Evolutionary conservation across 345 rosid species (phyloP).

Genomic region (Durio zibethinus): DNA sequence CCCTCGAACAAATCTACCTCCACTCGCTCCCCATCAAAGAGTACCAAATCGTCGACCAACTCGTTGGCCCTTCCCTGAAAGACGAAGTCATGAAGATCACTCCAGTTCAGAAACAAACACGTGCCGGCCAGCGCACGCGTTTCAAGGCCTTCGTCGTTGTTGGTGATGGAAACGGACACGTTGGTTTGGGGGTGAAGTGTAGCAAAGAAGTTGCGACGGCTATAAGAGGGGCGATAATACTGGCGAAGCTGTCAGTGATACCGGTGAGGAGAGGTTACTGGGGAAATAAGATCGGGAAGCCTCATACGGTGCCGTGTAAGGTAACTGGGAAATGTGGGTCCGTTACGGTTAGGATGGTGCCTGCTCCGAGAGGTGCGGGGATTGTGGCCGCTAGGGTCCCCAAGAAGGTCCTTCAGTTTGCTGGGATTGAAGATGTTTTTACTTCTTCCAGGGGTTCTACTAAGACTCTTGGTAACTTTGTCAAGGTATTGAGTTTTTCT

Average conservation of each 20-base stretch:
- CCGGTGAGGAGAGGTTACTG: conserved; percentile 10
- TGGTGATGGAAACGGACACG: conserved; percentile 10
- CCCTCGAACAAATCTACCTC: conserved; percentile 11
- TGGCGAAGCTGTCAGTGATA: conserved; percentile 11
- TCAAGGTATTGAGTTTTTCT: not conserved
- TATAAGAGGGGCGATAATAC: not conserved
- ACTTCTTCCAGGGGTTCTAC: conserved; percentile 11
- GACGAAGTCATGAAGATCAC: conserved; percentile 13
- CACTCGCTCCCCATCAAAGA: conserved; percentile 8
- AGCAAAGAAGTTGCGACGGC: conserved; percentile 11
- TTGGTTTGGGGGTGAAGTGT: conserved; percentile 8
- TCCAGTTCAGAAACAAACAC: conserved; percentile 13
- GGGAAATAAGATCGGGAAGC: conserved; percentile 12
- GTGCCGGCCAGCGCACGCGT: conserved; percentile 10
- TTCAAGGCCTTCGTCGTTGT: conserved; percentile 12
- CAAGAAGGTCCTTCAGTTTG: conserved; percentile 14
- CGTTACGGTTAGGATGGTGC: conserved; percentile 9
- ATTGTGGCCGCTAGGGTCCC: conserved; percentile 11
- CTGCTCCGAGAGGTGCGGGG: conserved; percentile 14
- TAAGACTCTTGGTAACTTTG: conserved; percentile 12
- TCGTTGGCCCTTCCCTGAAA: conserved; percentile 8
- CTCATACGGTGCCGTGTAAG: conserved; percentile 12
- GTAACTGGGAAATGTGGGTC: conserved; percentile 12
- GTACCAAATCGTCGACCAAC: conserved; percentile 6
- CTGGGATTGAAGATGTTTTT: conserved; percentile 14